phyloP scores from a whole-genome alignment of 768 basidiomycete species.

The Chiua virens region DNA sequence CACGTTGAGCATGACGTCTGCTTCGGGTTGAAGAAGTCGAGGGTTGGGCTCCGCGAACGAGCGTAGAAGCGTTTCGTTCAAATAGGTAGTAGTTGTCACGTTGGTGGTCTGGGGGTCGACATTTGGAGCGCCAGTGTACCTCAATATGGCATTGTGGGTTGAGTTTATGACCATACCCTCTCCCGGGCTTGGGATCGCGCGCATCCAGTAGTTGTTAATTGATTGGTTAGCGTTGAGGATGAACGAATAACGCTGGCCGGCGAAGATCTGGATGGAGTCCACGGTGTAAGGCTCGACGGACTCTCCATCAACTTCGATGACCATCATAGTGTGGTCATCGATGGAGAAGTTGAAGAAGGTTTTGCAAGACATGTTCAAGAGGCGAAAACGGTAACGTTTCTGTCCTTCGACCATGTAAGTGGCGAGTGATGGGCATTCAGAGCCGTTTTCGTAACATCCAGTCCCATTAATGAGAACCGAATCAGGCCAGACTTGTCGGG shows the following conservation, averaged over 20 bases:
- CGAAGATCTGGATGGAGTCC: slow-evolving; percentile 36
- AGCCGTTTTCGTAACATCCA: slow-evolving; percentile 32
- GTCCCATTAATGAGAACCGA: slow-evolving; percentile 43
- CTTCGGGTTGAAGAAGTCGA: slow-evolving; percentile 8
- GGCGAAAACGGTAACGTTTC: slow-evolving; percentile 40
- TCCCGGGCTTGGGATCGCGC: slow-evolving; percentile 1
- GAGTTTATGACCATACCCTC: slow-evolving; percentile 26
- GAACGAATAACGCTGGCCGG: slow-evolving; percentile 49
- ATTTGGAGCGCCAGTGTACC: slow-evolving; percentile 15
- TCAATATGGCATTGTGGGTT: slow-evolving; percentile 13
- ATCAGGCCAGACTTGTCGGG: slow-evolving; percentile 22
- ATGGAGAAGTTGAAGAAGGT: slow-evolving; percentile 29
- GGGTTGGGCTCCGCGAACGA: slow-evolving; percentile 11
- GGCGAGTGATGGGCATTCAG: slow-evolving; percentile 20
- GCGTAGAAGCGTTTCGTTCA: slow-evolving; percentile 19
- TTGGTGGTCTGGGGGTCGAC: slow-evolving; percentile 10
- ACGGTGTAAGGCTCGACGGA: slow-evolving; percentile 40
- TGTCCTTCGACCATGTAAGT: slow-evolving; percentile 34
- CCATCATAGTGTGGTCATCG: slow-evolving; percentile 29
- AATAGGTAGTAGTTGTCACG: slow-evolving; percentile 1
- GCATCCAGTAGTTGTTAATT: slow-evolving; percentile 41
- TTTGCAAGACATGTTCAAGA: slow-evolving; percentile 38
- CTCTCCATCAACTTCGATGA: slow-evolving; percentile 46
- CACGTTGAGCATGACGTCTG: slow-evolving; percentile 23
- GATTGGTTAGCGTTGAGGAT: slow-evolving; percentile 41